Conservation (phyloP, 805 yeast species). For the Wickerhamiella lipophila region DNA sequence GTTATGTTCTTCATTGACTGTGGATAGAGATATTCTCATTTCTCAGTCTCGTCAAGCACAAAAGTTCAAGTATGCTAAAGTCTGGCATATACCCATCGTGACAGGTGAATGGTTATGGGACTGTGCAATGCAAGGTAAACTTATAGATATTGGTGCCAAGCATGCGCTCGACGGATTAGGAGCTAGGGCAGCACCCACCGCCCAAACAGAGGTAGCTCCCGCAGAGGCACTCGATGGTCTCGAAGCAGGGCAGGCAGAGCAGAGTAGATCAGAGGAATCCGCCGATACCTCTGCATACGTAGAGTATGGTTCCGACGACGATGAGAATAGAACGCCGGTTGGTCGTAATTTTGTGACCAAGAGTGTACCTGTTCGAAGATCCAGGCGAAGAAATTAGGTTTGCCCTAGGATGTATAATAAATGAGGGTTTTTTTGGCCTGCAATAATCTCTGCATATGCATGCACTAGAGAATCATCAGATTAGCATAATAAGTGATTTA, state of each 20-base stretch:
- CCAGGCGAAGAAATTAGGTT: not conserved
- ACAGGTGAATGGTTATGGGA: slow-evolving; percentile 30
- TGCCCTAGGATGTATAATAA: too few species aligned
- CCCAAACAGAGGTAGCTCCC: not conserved
- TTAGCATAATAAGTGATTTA: not conserved
- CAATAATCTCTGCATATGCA: too few species aligned
- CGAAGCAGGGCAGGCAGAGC: not conserved
- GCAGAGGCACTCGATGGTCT: not conserved
- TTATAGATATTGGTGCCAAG: not conserved
- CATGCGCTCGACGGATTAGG: slow-evolving; percentile 10
- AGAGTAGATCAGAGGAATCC: not conserved
- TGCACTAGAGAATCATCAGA: too few species aligned
- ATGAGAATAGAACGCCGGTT: not conserved
- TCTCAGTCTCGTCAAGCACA: slow-evolving; percentile 21
- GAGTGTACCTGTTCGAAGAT: slow-evolving; percentile 3
- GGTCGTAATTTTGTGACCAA: slow-evolving; percentile 1
- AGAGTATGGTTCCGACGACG: slow-evolving; percentile 8
- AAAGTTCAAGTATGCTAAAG: slow-evolving; percentile 26
- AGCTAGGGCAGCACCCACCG: not conserved
- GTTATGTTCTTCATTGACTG: slow-evolving; percentile 37
- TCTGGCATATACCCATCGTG: slow-evolving; percentile 31
- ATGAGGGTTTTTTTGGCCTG: too few species aligned
- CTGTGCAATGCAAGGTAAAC: slow-evolving; percentile 20
- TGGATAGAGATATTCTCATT: slow-evolving; percentile 44
- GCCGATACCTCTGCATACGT: not conserved